A percentile compares a stretch with the other conserved stretches of the same genome.
Conservation (phyloP, 225 moss, liverwort and hornwort species). For the Marchantia paleacea region DNA sequence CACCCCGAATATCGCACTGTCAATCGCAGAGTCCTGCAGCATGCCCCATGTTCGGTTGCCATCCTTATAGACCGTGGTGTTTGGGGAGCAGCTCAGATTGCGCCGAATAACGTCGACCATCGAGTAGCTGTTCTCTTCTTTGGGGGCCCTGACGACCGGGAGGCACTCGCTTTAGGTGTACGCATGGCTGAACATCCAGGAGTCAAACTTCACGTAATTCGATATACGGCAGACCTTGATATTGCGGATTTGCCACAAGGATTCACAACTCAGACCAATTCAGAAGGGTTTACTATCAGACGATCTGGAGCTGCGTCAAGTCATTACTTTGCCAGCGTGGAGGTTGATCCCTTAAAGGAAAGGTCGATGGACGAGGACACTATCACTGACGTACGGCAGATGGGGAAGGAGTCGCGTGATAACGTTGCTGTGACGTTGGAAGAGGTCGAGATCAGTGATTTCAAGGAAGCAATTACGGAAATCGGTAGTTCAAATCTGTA, state of each 20-base stretch:
- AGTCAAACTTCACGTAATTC: conserved; percentile 33
- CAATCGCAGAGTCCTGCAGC: conserved; percentile 37
- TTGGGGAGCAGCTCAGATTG: conserved; percentile 18
- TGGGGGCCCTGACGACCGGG: conserved; percentile 71
- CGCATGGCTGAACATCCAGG: conserved; percentile 42
- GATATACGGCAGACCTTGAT: conserved; percentile 28
- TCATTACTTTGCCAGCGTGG: conserved; percentile 13
- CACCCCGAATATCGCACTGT: conserved; percentile 32
- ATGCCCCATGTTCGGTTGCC: conserved; percentile 59
- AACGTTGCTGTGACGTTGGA: conserved; percentile 1
- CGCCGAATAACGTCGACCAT: conserved; percentile 38
- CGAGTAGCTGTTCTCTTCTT: conserved; percentile 55
- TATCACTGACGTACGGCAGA: background rate
- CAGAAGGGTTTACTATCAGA: conserved; percentile 7
- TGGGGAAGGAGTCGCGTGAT: background rate
- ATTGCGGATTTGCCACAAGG: background rate
- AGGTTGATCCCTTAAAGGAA: conserved; percentile 11
- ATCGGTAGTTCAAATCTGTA: conserved; percentile 37
- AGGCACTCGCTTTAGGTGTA: conserved; percentile 46
- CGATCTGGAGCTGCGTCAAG: conserved; percentile 23
- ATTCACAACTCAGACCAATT: background rate
- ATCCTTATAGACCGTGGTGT: conserved; percentile 58
- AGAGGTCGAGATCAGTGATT: conserved; percentile 32
- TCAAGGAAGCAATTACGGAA: conserved; percentile 45
- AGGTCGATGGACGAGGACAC: conserved; percentile 19